Percentiles rank a stretch among this genome's conserved stretches.
These are phyloP conservation scores for Sarocladiaceae sp. DNA, from an alignment of 2,329 filamentous ascomycete species.

Conservation along the genomic window DNA sequence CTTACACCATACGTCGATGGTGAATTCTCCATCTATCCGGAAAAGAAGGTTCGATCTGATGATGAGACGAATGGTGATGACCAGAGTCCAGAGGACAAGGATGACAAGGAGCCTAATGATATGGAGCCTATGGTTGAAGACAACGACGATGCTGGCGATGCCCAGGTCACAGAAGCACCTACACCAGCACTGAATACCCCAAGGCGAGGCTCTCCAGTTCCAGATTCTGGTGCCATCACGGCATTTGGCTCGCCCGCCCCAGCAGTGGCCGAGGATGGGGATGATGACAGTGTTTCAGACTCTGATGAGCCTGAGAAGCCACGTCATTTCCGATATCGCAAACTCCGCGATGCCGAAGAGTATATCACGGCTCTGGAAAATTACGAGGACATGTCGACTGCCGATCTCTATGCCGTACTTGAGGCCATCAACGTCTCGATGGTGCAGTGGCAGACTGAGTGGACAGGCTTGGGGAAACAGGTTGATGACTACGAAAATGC, in stretches of 20 bases:
- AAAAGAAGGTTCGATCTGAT: conserved; percentile 25
- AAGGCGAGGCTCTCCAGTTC: conserved; percentile 30
- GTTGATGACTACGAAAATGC: conserved; percentile 55
- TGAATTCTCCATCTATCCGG: conserved; percentile 33
- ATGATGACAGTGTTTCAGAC: conserved; percentile 26
- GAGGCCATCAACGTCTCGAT: conserved; percentile 39
- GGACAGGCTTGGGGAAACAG: conserved; percentile 39
- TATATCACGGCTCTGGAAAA: conserved; percentile 43
- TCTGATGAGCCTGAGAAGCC: conserved; percentile 24
- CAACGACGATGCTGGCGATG: conserved; percentile 24
- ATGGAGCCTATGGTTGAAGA: conserved; percentile 20
- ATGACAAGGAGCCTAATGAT: conserved; percentile 16
- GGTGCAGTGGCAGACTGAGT: conserved; percentile 49
- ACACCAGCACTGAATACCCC: conserved; percentile 33
- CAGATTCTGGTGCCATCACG: conserved; percentile 31
- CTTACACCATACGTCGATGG: conserved; percentile 35
- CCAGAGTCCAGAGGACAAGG: conserved; percentile 24
- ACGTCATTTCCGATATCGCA: conserved; percentile 38
- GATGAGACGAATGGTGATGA: conserved; percentile 24
- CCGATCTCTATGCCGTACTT: conserved; percentile 38
- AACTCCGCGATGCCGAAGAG: conserved; percentile 44
- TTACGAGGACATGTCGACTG: conserved; percentile 40
- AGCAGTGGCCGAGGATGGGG: conserved; percentile 28
- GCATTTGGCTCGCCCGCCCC: conserved; percentile 31
- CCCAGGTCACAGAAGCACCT: conserved; percentile 24